Conservation (phyloP, 305 asterid genomes). For the Fraxinus sp. region DNA sequence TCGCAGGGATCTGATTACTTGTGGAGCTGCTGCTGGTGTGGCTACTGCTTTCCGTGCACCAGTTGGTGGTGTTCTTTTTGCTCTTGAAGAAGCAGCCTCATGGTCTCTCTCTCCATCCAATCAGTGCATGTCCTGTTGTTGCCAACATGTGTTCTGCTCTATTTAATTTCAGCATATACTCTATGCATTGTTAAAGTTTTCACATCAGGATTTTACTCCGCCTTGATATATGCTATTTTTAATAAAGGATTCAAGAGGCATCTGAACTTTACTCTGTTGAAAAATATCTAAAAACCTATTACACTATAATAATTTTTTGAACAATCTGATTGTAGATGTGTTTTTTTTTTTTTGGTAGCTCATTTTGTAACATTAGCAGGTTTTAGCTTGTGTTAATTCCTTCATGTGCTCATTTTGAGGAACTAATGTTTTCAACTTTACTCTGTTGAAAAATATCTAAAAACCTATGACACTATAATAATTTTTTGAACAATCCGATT, state of each 20-base stretch:
- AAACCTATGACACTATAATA: neutral
- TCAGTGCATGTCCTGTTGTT: neutral
- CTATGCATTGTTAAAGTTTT: neutral
- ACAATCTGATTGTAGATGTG: slow-evolving; percentile 5
- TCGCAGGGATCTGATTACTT: slow-evolving; percentile 91
- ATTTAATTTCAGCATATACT: neutral
- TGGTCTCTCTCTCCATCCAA: slow-evolving; percentile 47
- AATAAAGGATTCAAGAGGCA: neutral
- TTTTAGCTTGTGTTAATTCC: no score
- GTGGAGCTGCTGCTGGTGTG: slow-evolving; percentile 99
- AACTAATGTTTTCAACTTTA: neutral
- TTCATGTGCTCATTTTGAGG: no score
- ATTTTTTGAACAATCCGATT: slow-evolving; percentile 5
- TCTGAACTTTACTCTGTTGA: neutral
- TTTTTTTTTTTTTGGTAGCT: no score
- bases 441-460: neutral
- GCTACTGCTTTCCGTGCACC: slow-evolving; percentile 99
- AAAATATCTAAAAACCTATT: neutral
- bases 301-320: neutral
- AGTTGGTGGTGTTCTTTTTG: slow-evolving; percentile 96
- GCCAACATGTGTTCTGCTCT: neutral
- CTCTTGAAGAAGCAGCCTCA: slow-evolving; percentile 98
- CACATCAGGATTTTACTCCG: neutral
- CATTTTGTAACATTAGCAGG: no score
- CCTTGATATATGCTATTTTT: neutral